These are phyloP conservation scores for Fusarium scirpi DNA, from an alignment of 2,329 filamentous ascomycete genomes.

Conservation along the genomic window DNA sequence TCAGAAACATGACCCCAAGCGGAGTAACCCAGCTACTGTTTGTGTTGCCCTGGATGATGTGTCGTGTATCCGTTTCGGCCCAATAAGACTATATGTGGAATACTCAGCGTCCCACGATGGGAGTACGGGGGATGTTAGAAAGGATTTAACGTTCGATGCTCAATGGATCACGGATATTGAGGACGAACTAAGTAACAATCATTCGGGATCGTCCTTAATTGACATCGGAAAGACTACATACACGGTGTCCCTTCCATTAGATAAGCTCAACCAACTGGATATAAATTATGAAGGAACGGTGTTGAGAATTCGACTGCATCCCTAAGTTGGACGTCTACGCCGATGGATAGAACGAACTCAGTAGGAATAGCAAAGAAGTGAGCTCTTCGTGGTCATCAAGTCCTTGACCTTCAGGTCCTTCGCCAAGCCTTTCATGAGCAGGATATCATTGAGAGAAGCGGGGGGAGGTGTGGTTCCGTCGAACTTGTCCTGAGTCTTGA, in stretches of 20 bases:
- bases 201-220: background rate
- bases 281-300: background rate
- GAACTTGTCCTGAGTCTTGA: background rate
- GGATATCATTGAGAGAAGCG: background rate
- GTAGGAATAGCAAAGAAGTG: background rate
- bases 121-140: background rate
- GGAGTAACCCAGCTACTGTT: background rate
- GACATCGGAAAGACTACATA: background rate
- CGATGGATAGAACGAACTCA: background rate
- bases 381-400: background rate
- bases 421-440: background rate
- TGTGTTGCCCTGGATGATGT: background rate
- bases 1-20: background rate
- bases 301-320: background rate
- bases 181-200: background rate
- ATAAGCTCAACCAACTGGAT: background rate
- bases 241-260: background rate
- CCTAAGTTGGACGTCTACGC: background rate
- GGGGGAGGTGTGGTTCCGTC: background rate
- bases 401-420: background rate
- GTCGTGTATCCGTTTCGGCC: background rate
- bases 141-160: background rate
- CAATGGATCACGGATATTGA: background rate
- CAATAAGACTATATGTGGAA: background rate
- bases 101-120: background rate